Base-by-base conservation (phyloP, 1,139 yeast species). In the Ashbya aceris region DNA sequence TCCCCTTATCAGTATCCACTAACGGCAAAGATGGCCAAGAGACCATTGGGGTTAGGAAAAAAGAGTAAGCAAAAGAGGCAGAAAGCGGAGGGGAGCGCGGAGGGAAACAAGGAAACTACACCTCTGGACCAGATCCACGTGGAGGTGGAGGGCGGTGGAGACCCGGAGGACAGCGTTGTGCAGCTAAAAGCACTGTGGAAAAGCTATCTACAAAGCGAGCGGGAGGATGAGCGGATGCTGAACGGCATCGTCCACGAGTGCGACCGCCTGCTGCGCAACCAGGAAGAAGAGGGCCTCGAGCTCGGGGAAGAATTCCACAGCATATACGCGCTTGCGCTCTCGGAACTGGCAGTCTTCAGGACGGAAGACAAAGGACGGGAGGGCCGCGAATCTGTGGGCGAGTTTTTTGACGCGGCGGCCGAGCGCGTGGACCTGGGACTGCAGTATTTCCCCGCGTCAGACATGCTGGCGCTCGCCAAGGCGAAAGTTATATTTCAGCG, bases 211-310 rank as follows among this genome's bases (percentile, higher is more conserved):
- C 55, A 68, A 36, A 70, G 81, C 2, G 77, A 74, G 12, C 73
- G 74, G 50, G 79, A 76, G 27, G 75, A 73, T 49, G 86, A 74
- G 58, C 66, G 73, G 48, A 74, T 86, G 33, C 66, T 87, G 41
- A 83, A 87, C 54, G 97, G 96, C 27, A 73, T 91, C 4, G 76
- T 91, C 14, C 96, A 91, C 55, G 97, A 91, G 61, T 83, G 96
- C 64, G 96, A 89, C 56, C 67, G 95, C 38, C 60, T 86, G 33
- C 68, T 86, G 51, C 71, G 95, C 53, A 58, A 65, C 43, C 53
- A 59, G 34, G 63, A 62, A 23, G 58, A 60, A 14, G 65, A 65
- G 55, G 60, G 43, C 46, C 51, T 29, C 49, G 38, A 42, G 11
- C 59, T 83, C 14, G 76, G 80, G 11, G 78, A 77, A 13, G 69